Base-by-base conservation (phyloP, 108 stramenopile species). In the Aureococcus anophagefferens region DNA sequence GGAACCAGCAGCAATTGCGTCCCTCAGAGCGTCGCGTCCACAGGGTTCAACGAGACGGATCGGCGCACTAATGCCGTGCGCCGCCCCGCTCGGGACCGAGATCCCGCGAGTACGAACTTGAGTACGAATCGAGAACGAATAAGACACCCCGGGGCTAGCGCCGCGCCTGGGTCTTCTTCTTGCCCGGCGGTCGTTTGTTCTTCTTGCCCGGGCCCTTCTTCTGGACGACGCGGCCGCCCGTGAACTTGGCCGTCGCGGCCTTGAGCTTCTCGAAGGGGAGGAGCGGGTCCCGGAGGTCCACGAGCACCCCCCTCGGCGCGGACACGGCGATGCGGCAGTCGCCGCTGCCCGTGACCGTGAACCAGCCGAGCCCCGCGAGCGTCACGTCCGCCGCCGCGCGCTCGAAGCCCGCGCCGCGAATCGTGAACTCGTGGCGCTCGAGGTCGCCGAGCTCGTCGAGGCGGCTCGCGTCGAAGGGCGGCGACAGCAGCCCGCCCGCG, bases 331-430 rank as follows among this genome's bases (percentile, higher is more conserved):
- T 75, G 33, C 83, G 79, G 7, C 88, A 92, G 29, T 59, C 75
- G 16, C 94, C 94, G 29, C 89, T 86, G 34, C 97, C 97, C 13
- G 95, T 96, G 9, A 96, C 90, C n/a, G 93, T 80, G 15, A 98
- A 84, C 95, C 95, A 98, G 31, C 97, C 97, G 32, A 98, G 85
- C 32, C 97, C 97, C 11, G 91, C 81, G 40, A 98, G 73, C 21
- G 89, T 86, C 37, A 98, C 89, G 67, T 96, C 97, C 11, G 90
- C 89, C 28, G 94, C 93, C 15, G 97, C 93, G 68, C 91, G 82
- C 69, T 93, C 93, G 95, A 95, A 98, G 13, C 93, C 92, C 67
- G 73, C 70, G 29, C 96, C 96, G 28, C 92, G 75, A 35, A 96
- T 87, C 32, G 89, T 87, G 66, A 96, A 78, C 32, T 86, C 82